These are phyloP conservation scores for Phytophthora palmivora DNA, from an alignment of 352 stramenopile genomes.

Conservation along the genomic window DNA sequence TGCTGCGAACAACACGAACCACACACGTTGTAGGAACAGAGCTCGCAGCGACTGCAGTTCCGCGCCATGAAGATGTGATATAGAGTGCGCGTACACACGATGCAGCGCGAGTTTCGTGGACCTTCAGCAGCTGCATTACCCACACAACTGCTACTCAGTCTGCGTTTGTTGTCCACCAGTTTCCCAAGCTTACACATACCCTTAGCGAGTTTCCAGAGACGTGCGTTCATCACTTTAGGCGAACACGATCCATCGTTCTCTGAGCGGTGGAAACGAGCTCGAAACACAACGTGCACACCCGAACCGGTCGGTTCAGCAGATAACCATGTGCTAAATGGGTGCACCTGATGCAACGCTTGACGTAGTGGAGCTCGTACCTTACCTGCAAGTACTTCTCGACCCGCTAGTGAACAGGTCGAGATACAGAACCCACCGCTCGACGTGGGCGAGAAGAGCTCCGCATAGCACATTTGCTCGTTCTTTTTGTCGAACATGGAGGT, in stretches of 20 bases:
- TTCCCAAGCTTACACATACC: slow-evolving; percentile 38
- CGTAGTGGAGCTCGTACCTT: slow-evolving; percentile 21
- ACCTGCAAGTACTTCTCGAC: slow-evolving; percentile 28
- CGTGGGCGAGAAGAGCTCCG: slow-evolving; percentile 40
- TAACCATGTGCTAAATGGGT: slow-evolving; percentile 31
- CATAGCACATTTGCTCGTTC: slow-evolving; percentile 46
- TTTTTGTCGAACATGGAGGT: slow-evolving; percentile 37
- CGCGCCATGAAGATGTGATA: slow-evolving; percentile 29
- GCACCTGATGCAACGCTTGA: slow-evolving; percentile 32
- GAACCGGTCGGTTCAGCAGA: slow-evolving; percentile 32
- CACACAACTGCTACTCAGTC: slow-evolving; percentile 4
- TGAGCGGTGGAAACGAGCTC: slow-evolving; percentile 30
- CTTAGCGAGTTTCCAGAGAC: slow-evolving; percentile 34
- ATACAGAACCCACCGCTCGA: slow-evolving; percentile 39
- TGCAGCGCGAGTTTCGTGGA: slow-evolving; percentile 44
- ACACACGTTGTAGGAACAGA: slow-evolving; percentile 45
- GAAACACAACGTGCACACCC: slow-evolving; percentile 34
- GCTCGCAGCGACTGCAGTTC: slow-evolving; percentile 31
- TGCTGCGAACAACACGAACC: slow-evolving; percentile 34
- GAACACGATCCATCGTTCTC: slow-evolving; percentile 28
- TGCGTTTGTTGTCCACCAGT: slow-evolving; percentile 15
- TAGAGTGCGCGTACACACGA: slow-evolving; percentile 34
- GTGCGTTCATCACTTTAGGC: slow-evolving; percentile 33
- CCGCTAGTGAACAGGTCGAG: slow-evolving; percentile 32
- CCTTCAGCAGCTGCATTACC: neutral